These are phyloP conservation scores for Komagataella ulmi DNA, from an alignment of 805 yeast species.

Conservation along the genomic window DNA sequence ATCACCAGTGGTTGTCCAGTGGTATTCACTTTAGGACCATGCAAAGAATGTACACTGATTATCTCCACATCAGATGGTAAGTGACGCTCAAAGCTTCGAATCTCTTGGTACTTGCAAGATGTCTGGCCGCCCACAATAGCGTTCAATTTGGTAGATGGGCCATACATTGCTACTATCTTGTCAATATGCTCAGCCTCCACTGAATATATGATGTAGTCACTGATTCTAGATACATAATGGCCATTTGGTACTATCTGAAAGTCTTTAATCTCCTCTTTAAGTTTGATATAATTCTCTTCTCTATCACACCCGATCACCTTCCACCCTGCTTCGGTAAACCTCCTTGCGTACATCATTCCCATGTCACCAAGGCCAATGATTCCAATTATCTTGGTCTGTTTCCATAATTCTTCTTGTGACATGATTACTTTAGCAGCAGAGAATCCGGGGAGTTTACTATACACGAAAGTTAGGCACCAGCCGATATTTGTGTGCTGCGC, in stretches of 20 bases:
- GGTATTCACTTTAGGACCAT: slow-evolving; percentile 85
- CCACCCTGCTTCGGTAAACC: slow-evolving; percentile 80
- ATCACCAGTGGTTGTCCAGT: slow-evolving; percentile 89
- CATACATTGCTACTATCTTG: slow-evolving; percentile 61
- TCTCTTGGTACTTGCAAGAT: slow-evolving; percentile 86
- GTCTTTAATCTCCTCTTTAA: slow-evolving; percentile 24
- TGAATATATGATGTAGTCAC: slow-evolving; percentile 79
- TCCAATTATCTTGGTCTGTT: slow-evolving; percentile 47
- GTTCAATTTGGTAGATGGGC: slow-evolving; percentile 78
- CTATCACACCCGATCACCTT: slow-evolving; percentile 78
- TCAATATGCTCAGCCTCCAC: slow-evolving; percentile 86
- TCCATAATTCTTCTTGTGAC: neutral
- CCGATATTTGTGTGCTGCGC: neutral
- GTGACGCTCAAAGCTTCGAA: slow-evolving; percentile 65
- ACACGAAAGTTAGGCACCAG: neutral
- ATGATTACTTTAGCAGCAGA: neutral
- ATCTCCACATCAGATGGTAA: slow-evolving; percentile 75
- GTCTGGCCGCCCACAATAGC: slow-evolving; percentile 98
- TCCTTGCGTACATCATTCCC: slow-evolving; percentile 80
- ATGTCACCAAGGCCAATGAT: slow-evolving; percentile 95
- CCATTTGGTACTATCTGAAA: slow-evolving; percentile 66
- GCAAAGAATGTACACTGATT: slow-evolving; percentile 80
- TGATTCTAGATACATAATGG: slow-evolving; percentile 62
- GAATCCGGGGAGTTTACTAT: neutral
- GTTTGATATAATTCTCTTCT: slow-evolving; percentile 43